These are phyloP conservation scores for Penicillium sumatraense DNA, from an alignment of 2,329 filamentous ascomycete species.

Conservation along the genomic window DNA sequence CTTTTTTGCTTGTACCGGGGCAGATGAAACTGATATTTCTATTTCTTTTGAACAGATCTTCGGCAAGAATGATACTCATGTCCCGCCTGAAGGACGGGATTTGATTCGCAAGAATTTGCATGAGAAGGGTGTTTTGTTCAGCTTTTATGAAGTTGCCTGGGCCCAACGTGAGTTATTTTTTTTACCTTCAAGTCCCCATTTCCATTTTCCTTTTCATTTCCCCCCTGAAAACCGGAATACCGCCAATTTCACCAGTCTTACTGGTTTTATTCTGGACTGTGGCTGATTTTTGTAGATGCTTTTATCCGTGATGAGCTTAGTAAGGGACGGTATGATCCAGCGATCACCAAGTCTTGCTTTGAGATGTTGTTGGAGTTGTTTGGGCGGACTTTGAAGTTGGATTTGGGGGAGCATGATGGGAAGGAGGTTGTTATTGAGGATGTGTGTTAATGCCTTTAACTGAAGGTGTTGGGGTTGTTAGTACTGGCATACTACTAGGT, in stretches of 20 bases:
- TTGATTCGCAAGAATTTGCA: slow-evolving; percentile 81
- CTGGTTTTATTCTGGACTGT: too few relatives aligned
- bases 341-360: slow-evolving; percentile 84
- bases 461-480: too few relatives aligned
- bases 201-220: too few relatives aligned
- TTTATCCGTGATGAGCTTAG: slow-evolving; percentile 92
- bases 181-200: too few relatives aligned
- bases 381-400: slow-evolving; percentile 74
- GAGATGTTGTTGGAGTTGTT: slow-evolving; percentile 89
- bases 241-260: too few relatives aligned
- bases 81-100: slow-evolving; percentile 80
- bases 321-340: slow-evolving; percentile 92
- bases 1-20: too few relatives aligned
- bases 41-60: slow-evolving; percentile 64
- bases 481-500: too few relatives aligned
- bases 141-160: slow-evolving; percentile 89
- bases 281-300: slow-evolving; percentile 59
- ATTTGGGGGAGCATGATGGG: slow-evolving; percentile 72
- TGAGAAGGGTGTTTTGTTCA: slow-evolving; percentile 73
- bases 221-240: too few relatives aligned
- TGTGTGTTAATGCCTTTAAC: slow-evolving; percentile 73
- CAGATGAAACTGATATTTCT: not conserved
- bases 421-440: slow-evolving; percentile 69
- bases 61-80: slow-evolving; percentile 87
- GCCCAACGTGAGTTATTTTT: slow-evolving; percentile 79